These are phyloP conservation scores for Lecanicillium sp. DNA, from an alignment of 2,329 filamentous ascomycete species.

Conservation along the genomic window DNA sequence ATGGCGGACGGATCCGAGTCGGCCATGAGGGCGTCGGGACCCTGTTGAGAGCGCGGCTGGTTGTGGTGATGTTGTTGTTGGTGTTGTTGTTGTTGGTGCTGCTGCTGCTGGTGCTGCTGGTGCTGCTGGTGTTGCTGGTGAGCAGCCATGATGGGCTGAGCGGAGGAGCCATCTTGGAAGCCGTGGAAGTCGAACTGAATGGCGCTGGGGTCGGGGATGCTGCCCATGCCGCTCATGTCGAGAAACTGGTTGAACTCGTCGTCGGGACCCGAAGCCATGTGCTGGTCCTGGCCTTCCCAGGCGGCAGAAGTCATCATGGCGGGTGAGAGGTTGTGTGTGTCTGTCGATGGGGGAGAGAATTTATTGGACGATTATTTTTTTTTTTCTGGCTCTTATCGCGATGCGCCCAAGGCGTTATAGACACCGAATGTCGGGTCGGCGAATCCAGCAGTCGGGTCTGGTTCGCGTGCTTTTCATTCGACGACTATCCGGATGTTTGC, in stretches of 20 bases:
- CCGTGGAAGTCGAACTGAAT: slow-evolving; percentile 56
- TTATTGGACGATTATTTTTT: too few species aligned
- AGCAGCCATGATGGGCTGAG: slow-evolving; percentile 16
- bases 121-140: background rate
- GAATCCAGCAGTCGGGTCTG: too few species aligned
- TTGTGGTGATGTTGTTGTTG: slow-evolving; percentile 1
- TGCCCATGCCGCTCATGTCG: slow-evolving; percentile 52
- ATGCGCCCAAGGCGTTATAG: too few species aligned
- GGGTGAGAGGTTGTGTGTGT: background rate
- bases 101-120: slow-evolving; percentile 2
- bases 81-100: slow-evolving; percentile 13
- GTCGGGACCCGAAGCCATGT: slow-evolving; percentile 44
- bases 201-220: slow-evolving; percentile 37
- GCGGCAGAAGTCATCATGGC: slow-evolving; percentile 46
- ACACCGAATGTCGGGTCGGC: too few species aligned
- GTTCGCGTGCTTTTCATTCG: too few species aligned
- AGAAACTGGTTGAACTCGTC: slow-evolving; percentile 62
- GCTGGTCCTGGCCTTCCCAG: slow-evolving; percentile 54
- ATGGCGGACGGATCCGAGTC: slow-evolving; percentile 26
- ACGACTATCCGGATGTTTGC: too few species aligned
- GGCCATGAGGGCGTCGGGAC: slow-evolving; percentile 31
- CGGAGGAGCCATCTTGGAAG: slow-evolving; percentile 40
- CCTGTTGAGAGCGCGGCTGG: slow-evolving; percentile 20
- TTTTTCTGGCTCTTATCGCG: background rate
- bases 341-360: too few species aligned